Base-by-base conservation (phyloP, 176 grass and related monocot species). In the Oryza officinalis region DNA sequence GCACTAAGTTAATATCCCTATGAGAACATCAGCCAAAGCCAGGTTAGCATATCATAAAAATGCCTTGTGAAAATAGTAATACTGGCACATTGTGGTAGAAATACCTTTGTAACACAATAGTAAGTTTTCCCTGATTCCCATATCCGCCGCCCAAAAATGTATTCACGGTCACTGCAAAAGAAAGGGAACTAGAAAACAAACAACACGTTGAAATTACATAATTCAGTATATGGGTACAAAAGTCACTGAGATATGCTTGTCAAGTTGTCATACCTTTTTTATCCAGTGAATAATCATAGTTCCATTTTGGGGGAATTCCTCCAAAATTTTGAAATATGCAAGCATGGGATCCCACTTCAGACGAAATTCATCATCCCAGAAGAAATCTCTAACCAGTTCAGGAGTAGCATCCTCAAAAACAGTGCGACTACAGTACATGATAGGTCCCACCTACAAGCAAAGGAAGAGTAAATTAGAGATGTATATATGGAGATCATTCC, bases 141-240 rank as follows among this genome's bases (percentile, higher is more conserved):
- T 85, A 99, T 94, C 44, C 96, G 91, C 13, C 89, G 91, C 9
- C 93, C 96, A 86, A 99, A 94, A 77, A 99, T 99, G 75, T 99
- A 99, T 89, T 99, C 96, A 43, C 96, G 85, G 52, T 99, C 96
- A 90, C 96, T 96, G 87, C 93, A 99, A 85, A 99, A 96, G 86
- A 99, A 99, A 64, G 96, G 96, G 66, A 99, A 99, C 96, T 99
- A 81, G 52, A 91, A 77, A 79, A 77, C 68, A 74, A 64, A 70
- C 14, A 74, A 69, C 13, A 68, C 23, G 22, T 93, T 87, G 15
- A 69, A 87, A 33, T 82, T 69, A 66, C 33, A 54, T 38, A 73
- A 80, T 69, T 71, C 23, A 79, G 85, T 47, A 61, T 81, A 31
- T 80, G 72, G n/a, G 5, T 63, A 63, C 13, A 84, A 2, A 40